Conservation (phyloP, 148 eudicot genomes). For the Talinum fruticosum region DNA sequence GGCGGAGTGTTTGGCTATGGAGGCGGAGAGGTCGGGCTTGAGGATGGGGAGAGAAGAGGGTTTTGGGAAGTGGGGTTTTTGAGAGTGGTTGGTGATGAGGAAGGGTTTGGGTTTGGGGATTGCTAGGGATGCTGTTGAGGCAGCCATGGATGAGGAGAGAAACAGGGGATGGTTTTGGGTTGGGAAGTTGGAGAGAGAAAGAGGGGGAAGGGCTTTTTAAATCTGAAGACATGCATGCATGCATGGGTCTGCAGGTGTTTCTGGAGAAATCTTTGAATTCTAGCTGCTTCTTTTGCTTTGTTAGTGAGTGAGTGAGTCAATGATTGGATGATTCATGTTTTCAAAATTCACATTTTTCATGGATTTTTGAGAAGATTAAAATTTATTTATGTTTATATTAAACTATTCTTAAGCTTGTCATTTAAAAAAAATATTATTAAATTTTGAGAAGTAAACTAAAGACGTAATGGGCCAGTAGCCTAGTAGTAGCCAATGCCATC, state of each 20-base stretch:
- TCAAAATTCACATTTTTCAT: no score
- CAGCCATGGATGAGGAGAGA: conserved; percentile 1
- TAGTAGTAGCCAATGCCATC: no score
- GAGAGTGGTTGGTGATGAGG: conserved; percentile 5
- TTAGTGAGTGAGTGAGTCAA: no score
- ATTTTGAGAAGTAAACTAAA: no score
- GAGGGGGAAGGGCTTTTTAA: background rate
- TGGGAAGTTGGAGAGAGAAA: background rate
- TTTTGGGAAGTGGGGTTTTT: conserved; percentile 2
- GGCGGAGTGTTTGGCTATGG: conserved; percentile 27
- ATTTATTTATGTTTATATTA: no score
- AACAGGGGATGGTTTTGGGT: background rate
- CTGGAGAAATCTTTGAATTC: background rate
- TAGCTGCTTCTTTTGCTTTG: conserved; percentile 7
- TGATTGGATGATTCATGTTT: background rate
- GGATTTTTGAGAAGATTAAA: no score
- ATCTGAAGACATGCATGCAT: background rate
- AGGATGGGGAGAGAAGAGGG: background rate
- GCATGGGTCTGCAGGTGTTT: background rate
- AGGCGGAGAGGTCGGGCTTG: conserved; percentile 8
- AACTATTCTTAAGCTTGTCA: no score
- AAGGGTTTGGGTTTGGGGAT: conserved; percentile 11
- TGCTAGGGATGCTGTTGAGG: conserved; percentile 20
- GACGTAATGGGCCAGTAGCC: no score
- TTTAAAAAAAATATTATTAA: no score